phyloP scores from a whole-genome alignment of 202 grass and related monocot species.

The Panicum virgatum region DNA sequence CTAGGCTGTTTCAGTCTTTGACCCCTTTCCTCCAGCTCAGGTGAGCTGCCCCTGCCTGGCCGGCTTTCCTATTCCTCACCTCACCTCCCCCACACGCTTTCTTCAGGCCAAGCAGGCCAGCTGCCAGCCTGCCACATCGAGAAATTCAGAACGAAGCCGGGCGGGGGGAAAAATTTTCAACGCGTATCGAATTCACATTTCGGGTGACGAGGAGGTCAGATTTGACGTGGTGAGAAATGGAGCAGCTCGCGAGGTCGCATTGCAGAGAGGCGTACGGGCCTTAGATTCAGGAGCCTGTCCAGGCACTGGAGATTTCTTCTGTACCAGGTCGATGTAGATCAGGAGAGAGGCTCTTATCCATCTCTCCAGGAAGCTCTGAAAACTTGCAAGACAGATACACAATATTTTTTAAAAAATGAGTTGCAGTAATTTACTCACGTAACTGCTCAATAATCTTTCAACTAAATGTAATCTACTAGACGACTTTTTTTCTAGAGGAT shows the following conservation, averaged over 20 bases:
- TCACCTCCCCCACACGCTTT: neutral
- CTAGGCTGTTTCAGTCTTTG: constrained; percentile 55
- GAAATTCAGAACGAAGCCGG: neutral
- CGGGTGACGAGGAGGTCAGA: neutral
- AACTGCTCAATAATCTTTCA: neutral
- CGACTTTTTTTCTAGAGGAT: neutral
- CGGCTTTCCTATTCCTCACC: neutral
- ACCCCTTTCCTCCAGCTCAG: constrained; percentile 63
- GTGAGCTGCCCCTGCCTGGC: constrained; percentile 42
- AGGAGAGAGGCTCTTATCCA: neutral
- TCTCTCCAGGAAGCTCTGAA: neutral
- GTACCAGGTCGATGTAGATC: constrained; percentile 41
- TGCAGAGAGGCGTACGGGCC: constrained; percentile 25
- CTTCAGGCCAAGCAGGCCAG: neutral
- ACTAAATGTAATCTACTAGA: neutral
- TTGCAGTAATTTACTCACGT: neutral
- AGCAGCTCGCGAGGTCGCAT: neutral
- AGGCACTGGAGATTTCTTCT: constrained; percentile 16
- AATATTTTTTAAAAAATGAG: neutral
- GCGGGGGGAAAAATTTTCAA: neutral
- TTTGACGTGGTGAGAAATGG: constrained; percentile 20
- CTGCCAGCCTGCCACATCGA: neutral
- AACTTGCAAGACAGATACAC: neutral
- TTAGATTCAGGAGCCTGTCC: constrained; percentile 48
- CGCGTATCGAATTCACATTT: neutral